phyloP scores from a whole-genome alignment of 2,329 filamentous ascomycete genomes.

The Paecilomyces sp. region DNA sequence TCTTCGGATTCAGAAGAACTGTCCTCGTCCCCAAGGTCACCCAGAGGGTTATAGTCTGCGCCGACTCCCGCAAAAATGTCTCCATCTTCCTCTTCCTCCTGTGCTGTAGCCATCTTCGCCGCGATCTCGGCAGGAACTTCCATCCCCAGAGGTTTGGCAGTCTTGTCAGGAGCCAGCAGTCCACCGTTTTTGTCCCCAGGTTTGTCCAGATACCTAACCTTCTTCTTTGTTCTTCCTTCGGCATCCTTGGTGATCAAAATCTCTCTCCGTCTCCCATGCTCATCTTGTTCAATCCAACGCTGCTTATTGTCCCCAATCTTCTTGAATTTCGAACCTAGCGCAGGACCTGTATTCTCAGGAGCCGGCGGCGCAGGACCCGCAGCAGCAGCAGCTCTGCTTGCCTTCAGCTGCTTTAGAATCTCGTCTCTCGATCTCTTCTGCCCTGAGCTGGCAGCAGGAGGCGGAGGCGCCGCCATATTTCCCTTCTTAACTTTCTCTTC shows the following conservation, averaged over 20 bases:
- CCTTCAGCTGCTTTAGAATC: constrained; percentile 53
- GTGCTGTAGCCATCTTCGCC: constrained; percentile 22
- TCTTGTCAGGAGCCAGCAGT: constrained; percentile 37
- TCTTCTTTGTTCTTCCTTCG: constrained; percentile 56
- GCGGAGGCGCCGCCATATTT: constrained; percentile 37
- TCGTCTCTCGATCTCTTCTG: constrained; percentile 51
- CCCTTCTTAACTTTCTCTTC: constrained; percentile 46
- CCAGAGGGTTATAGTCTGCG: constrained; percentile 54
- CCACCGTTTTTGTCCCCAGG: constrained; percentile 20
- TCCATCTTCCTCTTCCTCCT: constrained; percentile 45
- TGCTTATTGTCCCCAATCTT: constrained; percentile 45
- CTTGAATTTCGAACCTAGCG: constrained; percentile 49
- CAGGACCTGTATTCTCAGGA: constrained; percentile 39
- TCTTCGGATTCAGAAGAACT: constrained; percentile 35
- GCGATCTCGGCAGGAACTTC: constrained; percentile 40
- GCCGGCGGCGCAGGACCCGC: constrained; percentile 35
- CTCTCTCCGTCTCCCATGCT: constrained; percentile 45
- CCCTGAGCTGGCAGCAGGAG: constrained; percentile 29
- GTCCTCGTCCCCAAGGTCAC: constrained; percentile 43
- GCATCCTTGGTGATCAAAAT: constrained; percentile 53
- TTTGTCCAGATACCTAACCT: constrained; percentile 48
- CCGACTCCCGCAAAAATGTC: constrained; percentile 59
- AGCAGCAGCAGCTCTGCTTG: constrained; percentile 36
- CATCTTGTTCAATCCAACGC: constrained; percentile 50
- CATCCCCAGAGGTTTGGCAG: constrained; percentile 43